phyloP scores from a whole-genome alignment of 768 basidiomycete genomes.

The Neoboletus magnificus region DNA sequence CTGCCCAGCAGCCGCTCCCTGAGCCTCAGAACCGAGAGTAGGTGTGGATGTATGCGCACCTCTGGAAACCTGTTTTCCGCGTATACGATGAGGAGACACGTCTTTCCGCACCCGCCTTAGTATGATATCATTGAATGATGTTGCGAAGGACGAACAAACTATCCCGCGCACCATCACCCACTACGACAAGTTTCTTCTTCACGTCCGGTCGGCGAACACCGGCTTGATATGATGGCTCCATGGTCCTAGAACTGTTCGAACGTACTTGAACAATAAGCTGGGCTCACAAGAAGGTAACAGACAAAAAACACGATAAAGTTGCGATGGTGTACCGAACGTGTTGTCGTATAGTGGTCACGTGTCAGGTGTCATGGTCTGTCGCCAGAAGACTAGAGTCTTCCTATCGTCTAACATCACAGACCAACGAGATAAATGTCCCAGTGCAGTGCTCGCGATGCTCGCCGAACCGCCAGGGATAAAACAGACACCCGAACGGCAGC shows the following conservation, averaged over 20 bases:
- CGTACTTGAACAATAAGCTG: background rate
- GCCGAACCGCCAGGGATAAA: background rate
- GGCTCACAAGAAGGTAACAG: background rate
- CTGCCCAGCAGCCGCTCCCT: constrained; percentile 39
- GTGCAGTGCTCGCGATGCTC: background rate
- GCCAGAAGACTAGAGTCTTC: too few species aligned
- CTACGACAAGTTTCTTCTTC: constrained; percentile 86
- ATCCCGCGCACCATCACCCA: constrained; percentile 70
- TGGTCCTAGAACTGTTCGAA: constrained; percentile 4
- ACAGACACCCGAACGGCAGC: background rate
- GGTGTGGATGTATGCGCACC: constrained; percentile 44
- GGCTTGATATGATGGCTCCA: constrained; percentile 28
- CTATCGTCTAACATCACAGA: background rate
- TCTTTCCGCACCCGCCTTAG: constrained; percentile 85
- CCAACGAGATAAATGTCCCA: background rate
- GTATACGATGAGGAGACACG: constrained; percentile 93
- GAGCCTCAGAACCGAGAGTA: constrained; percentile 12
- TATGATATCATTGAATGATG: constrained; percentile 25
- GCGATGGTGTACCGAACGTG: background rate
- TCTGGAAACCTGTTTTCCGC: constrained; percentile 96
- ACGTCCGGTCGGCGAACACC: constrained; percentile 62
- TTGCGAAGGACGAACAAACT: constrained; percentile 25
- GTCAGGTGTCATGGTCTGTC: background rate
- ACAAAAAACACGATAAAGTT: constrained; percentile 4
- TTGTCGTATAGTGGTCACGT: constrained; percentile 15